Conservation (phyloP, 805 yeast genomes). For the Wickerhamiella dianesei region DNA sequence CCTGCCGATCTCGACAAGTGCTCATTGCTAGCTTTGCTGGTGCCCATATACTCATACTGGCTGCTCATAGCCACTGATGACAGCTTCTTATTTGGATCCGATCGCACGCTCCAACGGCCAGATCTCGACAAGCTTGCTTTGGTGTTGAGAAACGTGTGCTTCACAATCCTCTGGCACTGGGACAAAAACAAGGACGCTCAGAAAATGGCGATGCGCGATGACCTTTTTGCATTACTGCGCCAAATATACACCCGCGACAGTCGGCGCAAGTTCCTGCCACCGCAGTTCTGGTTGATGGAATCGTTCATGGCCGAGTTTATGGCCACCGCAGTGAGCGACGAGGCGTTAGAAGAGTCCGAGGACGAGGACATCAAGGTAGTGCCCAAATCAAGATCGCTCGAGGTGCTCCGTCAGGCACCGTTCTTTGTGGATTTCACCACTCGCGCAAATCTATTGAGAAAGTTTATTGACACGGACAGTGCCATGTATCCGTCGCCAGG, state of each 20-base stretch:
- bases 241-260: constrained; percentile 55
- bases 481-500: neutral
- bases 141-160: constrained; percentile 39
- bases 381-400: constrained; percentile 18
- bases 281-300: constrained; percentile 42
- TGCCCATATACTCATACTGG: constrained; percentile 55
- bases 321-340: neutral
- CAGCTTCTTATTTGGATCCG: constrained; percentile 39
- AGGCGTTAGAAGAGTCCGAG: constrained; percentile 4
- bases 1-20: neutral
- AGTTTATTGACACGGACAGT: constrained; percentile 42
- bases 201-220: constrained; percentile 18
- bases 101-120: constrained; percentile 28
- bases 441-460: constrained; percentile 61
- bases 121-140: constrained; percentile 31
- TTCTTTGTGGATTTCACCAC: constrained; percentile 65
- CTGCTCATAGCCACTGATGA: constrained; percentile 52
- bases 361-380: constrained; percentile 12
- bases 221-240: constrained; percentile 41
- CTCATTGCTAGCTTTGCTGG: constrained; percentile 33
- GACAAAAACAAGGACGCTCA: constrained; percentile 7
- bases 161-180: constrained; percentile 34
- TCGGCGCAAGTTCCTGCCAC: constrained; percentile 39
- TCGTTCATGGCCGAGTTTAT: constrained; percentile 4
- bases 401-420: constrained; percentile 52